Evolutionary conservation across 805 yeast species (phyloP), one percentile per base, ranked within the genome.

Genomic region (Phaffomyces antillensis): DNA sequence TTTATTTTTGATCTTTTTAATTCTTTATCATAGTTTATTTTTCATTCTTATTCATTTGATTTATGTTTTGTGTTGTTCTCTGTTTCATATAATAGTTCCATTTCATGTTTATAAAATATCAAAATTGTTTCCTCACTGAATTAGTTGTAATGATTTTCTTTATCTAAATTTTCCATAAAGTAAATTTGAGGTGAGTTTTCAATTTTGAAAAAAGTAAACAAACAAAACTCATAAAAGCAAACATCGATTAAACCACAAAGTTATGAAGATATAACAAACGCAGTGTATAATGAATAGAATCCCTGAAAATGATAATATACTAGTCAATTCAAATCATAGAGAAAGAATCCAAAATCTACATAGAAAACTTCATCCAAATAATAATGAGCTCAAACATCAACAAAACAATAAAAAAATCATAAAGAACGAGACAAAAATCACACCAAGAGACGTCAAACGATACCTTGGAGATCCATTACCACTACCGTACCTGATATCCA

Each of bases 401-500:
- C 23, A 20, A 20, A 31, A 12, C 42, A 39, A 9, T 31, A 7
- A 7, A 17, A 34, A n/a, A 42, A 36, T 15, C 34, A 32, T 28
- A 30, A 33, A 16, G n/a, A 35, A 16, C 5, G 37, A 31, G 11
- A 12, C 31, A 10, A 42, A 20, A 39, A 24, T 41, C 17, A 36
- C 40, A 13, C 40, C 40, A 24, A 26, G 26, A 11, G 38, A 41
- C 11, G 33, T 52, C 12, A 46, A 36, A 23, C 42, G 32, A 18
- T 44, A 41, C 25, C 52, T 68, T 12, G 72, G 72, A 2, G 64
- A 63, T 13, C 73, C 73, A 2, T 39, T 68, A 18, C 73, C 73
- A 2, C 49, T 68, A 33, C 70, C 69, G 1, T 68, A 68, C 43
- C 37, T 59, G 16, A 46, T 52, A 2, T 32, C 44, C 7, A 24